Evolutionary conservation across 116 monocot species (phyloP).

Genomic region (Trichopus zeylanicus): DNA sequence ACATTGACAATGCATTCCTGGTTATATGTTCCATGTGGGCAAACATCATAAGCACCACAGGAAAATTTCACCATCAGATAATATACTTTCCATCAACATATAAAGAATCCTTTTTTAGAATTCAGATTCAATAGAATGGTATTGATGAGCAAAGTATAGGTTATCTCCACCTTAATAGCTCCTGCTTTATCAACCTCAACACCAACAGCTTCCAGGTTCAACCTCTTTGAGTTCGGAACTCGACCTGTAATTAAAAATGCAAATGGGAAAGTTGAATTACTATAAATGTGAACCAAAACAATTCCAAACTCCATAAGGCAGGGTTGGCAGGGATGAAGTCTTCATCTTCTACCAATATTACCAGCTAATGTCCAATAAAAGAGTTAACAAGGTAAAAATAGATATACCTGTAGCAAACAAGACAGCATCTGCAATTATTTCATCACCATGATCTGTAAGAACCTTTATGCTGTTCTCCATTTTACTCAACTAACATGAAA

Average conservation of each 20-base stretch:
- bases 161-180: slow-evolving; percentile 65
- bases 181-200: slow-evolving; percentile 81
- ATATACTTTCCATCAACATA: no score
- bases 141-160: no score
- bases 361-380: neutral
- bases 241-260: slow-evolving; percentile 44
- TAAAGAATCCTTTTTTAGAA: no score
- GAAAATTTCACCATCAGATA: no score
- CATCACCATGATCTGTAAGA: slow-evolving; percentile 72
- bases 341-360: neutral
- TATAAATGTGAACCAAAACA: neutral
- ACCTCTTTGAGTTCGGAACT: slow-evolving; percentile 71
- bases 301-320: neutral
- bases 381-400: neutral
- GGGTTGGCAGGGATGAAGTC: neutral
- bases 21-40: no score
- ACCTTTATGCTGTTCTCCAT: slow-evolving; percentile 78
- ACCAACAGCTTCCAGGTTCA: slow-evolving; percentile 89
- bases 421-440: slow-evolving; percentile 80
- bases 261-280: neutral
- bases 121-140: no score
- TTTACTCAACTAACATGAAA: slow-evolving; percentile 62
- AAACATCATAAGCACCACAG: no score
- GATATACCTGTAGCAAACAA: slow-evolving; percentile 90
- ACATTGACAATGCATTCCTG: no score